Conservation (phyloP, 139 green algal genomes). For the Tetratostichococcus sp. region DNA sequence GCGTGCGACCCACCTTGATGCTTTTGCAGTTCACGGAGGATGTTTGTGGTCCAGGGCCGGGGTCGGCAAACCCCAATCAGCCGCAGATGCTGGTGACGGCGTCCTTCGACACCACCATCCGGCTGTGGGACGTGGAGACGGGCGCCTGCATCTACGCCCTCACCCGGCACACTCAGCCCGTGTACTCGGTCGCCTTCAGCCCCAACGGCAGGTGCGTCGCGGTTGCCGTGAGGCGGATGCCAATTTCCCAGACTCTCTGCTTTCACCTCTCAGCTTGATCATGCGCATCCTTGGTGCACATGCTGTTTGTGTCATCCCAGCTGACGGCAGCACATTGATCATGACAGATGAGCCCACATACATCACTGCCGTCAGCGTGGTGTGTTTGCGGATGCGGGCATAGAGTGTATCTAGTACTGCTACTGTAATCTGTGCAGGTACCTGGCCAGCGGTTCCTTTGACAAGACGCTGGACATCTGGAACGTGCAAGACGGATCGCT, state of each 20-base stretch:
- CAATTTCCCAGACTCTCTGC: too few species aligned
- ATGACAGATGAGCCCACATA: too few species aligned
- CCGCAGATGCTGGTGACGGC: slow-evolving; percentile 70
- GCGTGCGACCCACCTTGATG: too few species aligned
- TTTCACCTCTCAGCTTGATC: too few species aligned
- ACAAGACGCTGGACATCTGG: slow-evolving; percentile 77
- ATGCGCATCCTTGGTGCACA: too few species aligned
- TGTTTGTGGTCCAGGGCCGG: slow-evolving; percentile 16
- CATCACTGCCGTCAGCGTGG: too few species aligned
- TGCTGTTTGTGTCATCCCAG: too few species aligned
- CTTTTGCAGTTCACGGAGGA: too few species aligned
- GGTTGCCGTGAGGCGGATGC: background rate
- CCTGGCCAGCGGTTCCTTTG: slow-evolving; percentile 76
- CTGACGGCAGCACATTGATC: too few species aligned
- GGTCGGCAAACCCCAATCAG: slow-evolving; percentile 56
- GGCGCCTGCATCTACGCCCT: slow-evolving; percentile 52
- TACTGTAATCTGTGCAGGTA: slow-evolving; percentile 19
- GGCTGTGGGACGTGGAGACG: slow-evolving; percentile 76
- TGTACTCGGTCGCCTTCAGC: slow-evolving; percentile 82
- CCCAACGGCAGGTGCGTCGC: slow-evolving; percentile 48
- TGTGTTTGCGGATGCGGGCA: too few species aligned
- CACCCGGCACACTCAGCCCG: slow-evolving; percentile 60
- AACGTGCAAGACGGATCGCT: slow-evolving; percentile 59
- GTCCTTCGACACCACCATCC: slow-evolving; percentile 78
- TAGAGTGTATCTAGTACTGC: too few species aligned